Conservation (phyloP, 495 filamentous ascomycete species). For the Podospora sp. region DNA sequence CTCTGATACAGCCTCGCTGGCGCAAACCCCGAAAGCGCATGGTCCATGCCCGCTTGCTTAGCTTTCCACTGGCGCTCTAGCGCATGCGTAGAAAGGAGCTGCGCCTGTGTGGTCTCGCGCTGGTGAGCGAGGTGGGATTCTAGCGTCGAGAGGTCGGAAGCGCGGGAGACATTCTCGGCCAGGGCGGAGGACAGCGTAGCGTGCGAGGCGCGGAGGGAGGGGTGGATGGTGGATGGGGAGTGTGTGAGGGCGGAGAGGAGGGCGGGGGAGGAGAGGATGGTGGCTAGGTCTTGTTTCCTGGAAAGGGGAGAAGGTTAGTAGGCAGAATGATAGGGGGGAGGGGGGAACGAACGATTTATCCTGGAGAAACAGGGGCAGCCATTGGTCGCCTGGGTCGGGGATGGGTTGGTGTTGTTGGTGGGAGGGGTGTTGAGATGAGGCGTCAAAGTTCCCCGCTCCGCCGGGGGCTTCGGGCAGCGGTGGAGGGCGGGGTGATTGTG, state of each 20-base stretch:
- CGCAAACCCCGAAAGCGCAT: conserved; percentile 78
- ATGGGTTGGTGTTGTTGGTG: conserved; percentile 28
- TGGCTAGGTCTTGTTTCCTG: conserved; percentile 65
- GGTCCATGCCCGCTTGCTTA: conserved; percentile 87
- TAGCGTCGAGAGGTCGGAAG: conserved; percentile 59
- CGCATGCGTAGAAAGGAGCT: conserved; percentile 78
- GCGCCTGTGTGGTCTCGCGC: conserved; percentile 70
- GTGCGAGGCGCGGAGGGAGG: conserved; percentile 58
- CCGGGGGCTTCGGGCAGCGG: conserved; percentile 39
- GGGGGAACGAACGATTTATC: conserved; percentile 68
- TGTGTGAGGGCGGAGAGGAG: conserved; percentile 66
- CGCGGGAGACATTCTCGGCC: conserved; percentile 66
- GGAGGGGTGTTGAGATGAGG: conserved; percentile 2
- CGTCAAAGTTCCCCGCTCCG: conserved; percentile 24
- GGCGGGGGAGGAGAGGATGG: conserved; percentile 60
- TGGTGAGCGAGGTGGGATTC: conserved; percentile 64
- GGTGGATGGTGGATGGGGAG: conserved; percentile 65
- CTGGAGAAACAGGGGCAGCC: conserved; percentile 70
- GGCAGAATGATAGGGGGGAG: neutral
- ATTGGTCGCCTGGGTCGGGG: conserved; percentile 57
- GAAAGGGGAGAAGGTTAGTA: conserved; percentile 4
- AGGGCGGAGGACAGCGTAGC: conserved; percentile 63
- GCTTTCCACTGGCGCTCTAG: conserved; percentile 88
- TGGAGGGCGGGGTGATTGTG: conserved; percentile 46
- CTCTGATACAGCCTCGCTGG: conserved; percentile 82